These are phyloP conservation scores for Pinus taeda DNA, from an alignment of 75 land plant species.

Conservation along the genomic window DNA sequence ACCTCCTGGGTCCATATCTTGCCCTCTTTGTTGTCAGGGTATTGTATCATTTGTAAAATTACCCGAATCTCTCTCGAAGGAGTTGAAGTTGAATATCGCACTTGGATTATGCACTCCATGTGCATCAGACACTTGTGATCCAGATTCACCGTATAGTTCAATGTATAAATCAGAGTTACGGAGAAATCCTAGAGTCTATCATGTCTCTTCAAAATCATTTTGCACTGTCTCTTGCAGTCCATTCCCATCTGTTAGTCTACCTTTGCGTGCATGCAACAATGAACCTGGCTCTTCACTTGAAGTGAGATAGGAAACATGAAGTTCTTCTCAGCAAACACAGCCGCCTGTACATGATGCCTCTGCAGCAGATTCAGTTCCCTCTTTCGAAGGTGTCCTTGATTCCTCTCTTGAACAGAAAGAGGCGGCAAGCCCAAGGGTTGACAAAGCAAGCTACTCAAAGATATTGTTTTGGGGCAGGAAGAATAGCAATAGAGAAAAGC, in stretches of 20 bases:
- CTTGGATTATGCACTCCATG: slow-evolving; percentile 67
- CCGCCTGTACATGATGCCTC: no score
- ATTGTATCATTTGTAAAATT: slow-evolving; percentile 61
- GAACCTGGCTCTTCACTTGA: slow-evolving; percentile 45
- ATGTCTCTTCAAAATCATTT: slow-evolving; percentile 54
- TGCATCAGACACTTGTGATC: slow-evolving; percentile 47
- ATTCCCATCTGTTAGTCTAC: slow-evolving; percentile 59
- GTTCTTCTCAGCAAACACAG: no score
- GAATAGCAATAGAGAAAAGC: no score
- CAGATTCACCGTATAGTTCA: slow-evolving; percentile 14
- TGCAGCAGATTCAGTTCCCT: no score
- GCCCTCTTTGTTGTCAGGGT: slow-evolving; percentile 77
- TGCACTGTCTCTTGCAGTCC: slow-evolving; percentile 74
- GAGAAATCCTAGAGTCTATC: slow-evolving; percentile 45
- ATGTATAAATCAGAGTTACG: slow-evolving; percentile 27
- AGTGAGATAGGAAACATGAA: slow-evolving; percentile 20
- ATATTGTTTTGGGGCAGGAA: no score
- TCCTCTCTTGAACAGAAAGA: no score
- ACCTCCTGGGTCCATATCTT: slow-evolving; percentile 77
- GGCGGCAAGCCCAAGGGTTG: no score
- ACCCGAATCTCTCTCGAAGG: slow-evolving; percentile 32
- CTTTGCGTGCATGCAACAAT: slow-evolving; percentile 57
- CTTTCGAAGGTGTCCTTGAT: no score
- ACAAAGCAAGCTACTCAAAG: no score
- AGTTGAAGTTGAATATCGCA: slow-evolving; percentile 31